Percentiles rank a stretch among this genome's conserved stretches.
phyloP scores from a whole-genome alignment of 257 asterid species.

The Lantana camara region DNA sequence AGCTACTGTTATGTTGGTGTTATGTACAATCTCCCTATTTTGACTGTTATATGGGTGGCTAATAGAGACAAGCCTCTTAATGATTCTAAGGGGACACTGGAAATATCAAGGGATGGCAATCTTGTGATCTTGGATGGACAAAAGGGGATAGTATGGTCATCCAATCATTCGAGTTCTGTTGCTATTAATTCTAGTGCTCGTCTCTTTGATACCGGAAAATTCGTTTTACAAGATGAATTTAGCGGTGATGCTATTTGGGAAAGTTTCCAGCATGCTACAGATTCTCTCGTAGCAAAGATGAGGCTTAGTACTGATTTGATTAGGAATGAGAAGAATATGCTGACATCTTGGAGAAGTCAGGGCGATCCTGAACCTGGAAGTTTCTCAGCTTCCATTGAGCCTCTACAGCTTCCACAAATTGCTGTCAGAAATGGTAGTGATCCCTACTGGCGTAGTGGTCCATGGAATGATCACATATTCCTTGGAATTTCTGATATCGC shows the following conservation, averaged over 20 bases:
- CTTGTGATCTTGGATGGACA: slow-evolving; percentile 40
- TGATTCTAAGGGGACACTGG: slow-evolving; percentile 33
- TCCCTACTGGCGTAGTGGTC: slow-evolving; percentile 52
- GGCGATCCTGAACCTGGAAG: slow-evolving; percentile 52
- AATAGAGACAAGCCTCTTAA: slow-evolving; percentile 44
- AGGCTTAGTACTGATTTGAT: slow-evolving; percentile 12
- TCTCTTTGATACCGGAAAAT: slow-evolving; percentile 39
- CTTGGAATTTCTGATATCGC: slow-evolving; percentile 33
- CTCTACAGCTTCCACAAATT: slow-evolving; percentile 3
- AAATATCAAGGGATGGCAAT: slow-evolving; percentile 31
- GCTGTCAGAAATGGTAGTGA: background rate
- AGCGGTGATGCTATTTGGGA: slow-evolving; percentile 13
- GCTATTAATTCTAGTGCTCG: slow-evolving; percentile 32
- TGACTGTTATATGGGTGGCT: slow-evolving; percentile 54
- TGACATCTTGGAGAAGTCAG: slow-evolving; percentile 45
- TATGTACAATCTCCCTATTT: slow-evolving; percentile 35
- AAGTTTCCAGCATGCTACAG: slow-evolving; percentile 21
- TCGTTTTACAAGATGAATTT: slow-evolving; percentile 24
- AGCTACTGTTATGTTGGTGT: slow-evolving; percentile 47
- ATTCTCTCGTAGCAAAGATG: slow-evolving; percentile 19
- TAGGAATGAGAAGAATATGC: background rate
- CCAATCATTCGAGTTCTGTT: slow-evolving; percentile 18
- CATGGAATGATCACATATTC: slow-evolving; percentile 43
- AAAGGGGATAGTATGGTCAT: slow-evolving; percentile 32
- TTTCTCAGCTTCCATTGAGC: slow-evolving; percentile 35